Evolutionary conservation across 352 stramenopile genomes (phyloP), one percentile per base, ranked within the genome.

Genomic region (Phytopythium ostracodes): DNA sequence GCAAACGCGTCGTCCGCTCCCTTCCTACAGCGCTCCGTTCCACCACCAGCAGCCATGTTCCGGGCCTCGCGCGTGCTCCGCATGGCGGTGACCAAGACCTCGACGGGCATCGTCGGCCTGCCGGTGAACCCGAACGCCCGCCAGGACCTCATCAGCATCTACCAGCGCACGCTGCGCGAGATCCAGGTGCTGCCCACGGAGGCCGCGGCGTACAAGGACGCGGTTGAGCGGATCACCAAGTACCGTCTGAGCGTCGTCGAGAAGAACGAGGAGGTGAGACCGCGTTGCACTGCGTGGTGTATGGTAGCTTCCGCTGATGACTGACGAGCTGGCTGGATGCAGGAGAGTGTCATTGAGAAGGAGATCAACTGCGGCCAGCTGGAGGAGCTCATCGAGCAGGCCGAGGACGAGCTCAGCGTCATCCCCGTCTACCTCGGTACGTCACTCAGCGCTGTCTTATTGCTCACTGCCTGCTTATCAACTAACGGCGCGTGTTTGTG

Each of bases 351-450:
- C 33, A 92, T 96, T 70, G 87, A 96, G 69, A 83, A 81, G 59
- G 75, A 79, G 62, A 94, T 96, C 66, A 92, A 91, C 75, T 94
- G 87, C 68, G 87, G 87, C 15, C 87, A 96, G 67, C 72, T 96
- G 42, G 87, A 96, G 64, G 85, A 94, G 67, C 77, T 96, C 52
- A 93, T 96, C 40, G 85, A 92, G 56, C 84, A 96, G 75, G 86
- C 86, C 5, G 79, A 95, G 60, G 86, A 95, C 64, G 86, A 95
- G 63, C 70, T 95, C 65, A 90, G 72, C 65, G 70, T 95, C 63
- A 91, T 95, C 63, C 86, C 86, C 33, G 81, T 93, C 44, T 95
- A 95, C 68, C 59, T 92, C 71, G 84, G 85, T 94, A 65, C 63
- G 80, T 76, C 24, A 27, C 24, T 12, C 24, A 42, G 6, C 4